phyloP scores from a whole-genome alignment of 1,139 yeast genomes.

The Suhomyces bribrorum region DNA sequence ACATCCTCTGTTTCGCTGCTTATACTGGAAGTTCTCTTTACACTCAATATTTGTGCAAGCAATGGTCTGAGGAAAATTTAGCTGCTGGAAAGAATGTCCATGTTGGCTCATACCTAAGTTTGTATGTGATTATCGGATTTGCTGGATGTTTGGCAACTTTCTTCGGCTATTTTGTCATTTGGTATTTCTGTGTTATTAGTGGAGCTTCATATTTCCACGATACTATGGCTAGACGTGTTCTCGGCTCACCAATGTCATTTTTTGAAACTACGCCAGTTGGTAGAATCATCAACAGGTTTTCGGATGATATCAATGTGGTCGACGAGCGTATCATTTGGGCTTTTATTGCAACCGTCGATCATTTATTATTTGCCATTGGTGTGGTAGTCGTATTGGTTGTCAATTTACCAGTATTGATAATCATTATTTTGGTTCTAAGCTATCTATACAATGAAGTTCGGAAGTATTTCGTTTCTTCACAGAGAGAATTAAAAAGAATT shows the following conservation, averaged over 20 bases:
- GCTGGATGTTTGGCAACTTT: constrained; percentile 25
- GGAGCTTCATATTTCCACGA: constrained; percentile 30
- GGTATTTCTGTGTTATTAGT: constrained; percentile 30
- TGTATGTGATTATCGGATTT: constrained; percentile 26
- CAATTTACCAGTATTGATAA: constrained; percentile 37
- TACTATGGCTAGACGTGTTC: constrained; percentile 26
- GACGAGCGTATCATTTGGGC: constrained; percentile 39
- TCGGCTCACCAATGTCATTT: constrained; percentile 35
- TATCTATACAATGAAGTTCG: constrained; percentile 33
- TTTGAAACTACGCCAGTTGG: constrained; percentile 37
- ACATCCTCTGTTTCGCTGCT: constrained; percentile 20
- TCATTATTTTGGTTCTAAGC: constrained; percentile 26
- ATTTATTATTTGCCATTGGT: constrained; percentile 25
- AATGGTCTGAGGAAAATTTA: constrained; percentile 31
- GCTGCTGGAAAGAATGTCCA: constrained; percentile 23
- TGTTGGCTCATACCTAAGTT: constrained; percentile 20
- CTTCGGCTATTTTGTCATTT: constrained; percentile 25
- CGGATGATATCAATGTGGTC: constrained; percentile 34
- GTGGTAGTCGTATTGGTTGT: constrained; percentile 31
- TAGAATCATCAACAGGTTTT: constrained; percentile 31
- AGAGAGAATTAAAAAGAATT: constrained; percentile 40
- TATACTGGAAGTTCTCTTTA: constrained; percentile 20
- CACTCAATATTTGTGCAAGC: constrained; percentile 26
- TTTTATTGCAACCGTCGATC: constrained; percentile 26
- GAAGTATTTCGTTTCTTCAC: constrained; percentile 34